phyloP scores from a whole-genome alignment of 495 filamentous ascomycete genomes.

The Schizothecium vesticola region DNA sequence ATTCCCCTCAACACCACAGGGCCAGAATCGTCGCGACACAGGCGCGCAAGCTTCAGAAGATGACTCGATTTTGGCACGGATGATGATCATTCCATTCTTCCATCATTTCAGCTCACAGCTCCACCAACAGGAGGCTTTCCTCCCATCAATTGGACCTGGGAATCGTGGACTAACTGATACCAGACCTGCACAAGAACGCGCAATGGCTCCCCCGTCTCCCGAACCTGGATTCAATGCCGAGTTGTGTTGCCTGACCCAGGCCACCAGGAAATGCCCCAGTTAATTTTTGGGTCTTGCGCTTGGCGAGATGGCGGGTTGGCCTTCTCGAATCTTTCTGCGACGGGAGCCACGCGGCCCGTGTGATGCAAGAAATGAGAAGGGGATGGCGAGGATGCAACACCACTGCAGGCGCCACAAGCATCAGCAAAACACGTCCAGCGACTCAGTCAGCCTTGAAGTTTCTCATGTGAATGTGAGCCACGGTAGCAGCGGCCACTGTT shows the following conservation, averaged over 20 bases:
- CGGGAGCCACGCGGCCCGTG: slow-evolving; percentile 5
- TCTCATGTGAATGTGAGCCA: background rate
- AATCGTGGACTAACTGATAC: background rate
- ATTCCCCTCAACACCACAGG: background rate
- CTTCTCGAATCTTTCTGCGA: slow-evolving; percentile 19
- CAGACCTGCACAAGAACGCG: background rate
- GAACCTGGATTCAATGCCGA: background rate
- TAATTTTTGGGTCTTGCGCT: background rate
- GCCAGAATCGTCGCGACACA: background rate
- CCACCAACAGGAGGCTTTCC: background rate
- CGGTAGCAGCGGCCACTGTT: slow-evolving; percentile 8
- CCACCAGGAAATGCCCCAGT: background rate
- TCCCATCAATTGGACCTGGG: background rate
- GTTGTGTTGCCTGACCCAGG: background rate
- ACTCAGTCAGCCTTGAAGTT: background rate
- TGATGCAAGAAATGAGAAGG: slow-evolving; percentile 13
- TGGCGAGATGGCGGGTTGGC: background rate
- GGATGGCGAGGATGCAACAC: slow-evolving; percentile 8
- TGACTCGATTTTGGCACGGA: background rate
- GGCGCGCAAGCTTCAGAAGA: too few species aligned
- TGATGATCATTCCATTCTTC: background rate
- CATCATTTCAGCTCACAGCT: background rate
- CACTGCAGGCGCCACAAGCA: slow-evolving; percentile 7
- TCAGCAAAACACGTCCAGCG: background rate
- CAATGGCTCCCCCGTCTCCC: background rate